Evolutionary conservation across 2,329 filamentous ascomycete genomes (phyloP), one percentile per base, ranked within the genome.

Genomic region (Lasiodiplodia gonubiensis): DNA sequence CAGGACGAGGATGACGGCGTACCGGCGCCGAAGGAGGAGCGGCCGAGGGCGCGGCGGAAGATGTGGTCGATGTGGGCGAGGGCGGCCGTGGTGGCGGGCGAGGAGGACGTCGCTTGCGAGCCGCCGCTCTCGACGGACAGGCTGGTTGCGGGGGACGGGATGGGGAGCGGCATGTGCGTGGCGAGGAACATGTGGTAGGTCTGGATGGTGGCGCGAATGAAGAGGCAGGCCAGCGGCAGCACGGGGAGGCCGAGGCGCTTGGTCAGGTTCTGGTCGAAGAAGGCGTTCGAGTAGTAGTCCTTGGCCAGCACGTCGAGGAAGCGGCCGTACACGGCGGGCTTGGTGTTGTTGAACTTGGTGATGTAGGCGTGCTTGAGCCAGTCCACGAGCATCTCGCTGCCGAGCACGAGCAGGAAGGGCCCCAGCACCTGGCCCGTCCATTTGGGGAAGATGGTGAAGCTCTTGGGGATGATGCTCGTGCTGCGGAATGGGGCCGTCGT

Each of bases 161-260:
- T 84, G 0, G 92, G 92, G 10, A 91, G 86, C 0, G 93, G 91
- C 39, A 97, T 85, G 73, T 97, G 90, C 0, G 92, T 94, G 3
- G 94, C 92, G 16, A 98, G 86, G 75, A 98, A 97, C 94, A 98
- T 98, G 80, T 97, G 92, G 79, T 98, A 99, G 7, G 94, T 97
- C 77, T 99, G 95, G 52, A 98, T 86, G 0, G 92, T 94, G 55
- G 96, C 93, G 52, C 96, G 89, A 77, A 99, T 95, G 79, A 99
- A 97, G 57, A 99, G 88, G 72, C 94, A 98, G 1, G 94, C 94
- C 0, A 99, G 85, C 0, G 95, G 95, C 55, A 99, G 91, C 35
- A 98, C 90, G 0, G 95, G 95, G 0, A 99, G 84, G 0, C 95
- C 95, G 0, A 99, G 87, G 21, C 95, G 89, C 68, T 94, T 92